Percentiles rank a stretch among this genome's conserved stretches.
These are phyloP conservation scores for Ramularia collo-cygni DNA, from an alignment of 2,329 filamentous ascomycete genomes.

Conservation along the genomic window DNA sequence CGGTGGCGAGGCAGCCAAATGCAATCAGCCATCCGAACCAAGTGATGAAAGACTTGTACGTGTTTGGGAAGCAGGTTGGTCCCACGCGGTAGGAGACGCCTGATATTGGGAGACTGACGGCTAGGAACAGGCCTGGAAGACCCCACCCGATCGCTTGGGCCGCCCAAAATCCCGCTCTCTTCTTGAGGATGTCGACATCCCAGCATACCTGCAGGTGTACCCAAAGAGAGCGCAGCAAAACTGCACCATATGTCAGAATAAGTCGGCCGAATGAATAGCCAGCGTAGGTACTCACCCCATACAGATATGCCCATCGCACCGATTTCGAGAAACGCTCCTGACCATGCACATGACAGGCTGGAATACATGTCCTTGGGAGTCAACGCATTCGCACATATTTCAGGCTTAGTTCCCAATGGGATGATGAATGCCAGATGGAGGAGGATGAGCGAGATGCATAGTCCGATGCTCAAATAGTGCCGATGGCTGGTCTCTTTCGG, in stretches of 20 bases:
- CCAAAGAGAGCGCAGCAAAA: conserved; percentile 48
- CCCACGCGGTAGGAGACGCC: conserved; percentile 55
- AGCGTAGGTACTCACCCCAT: conserved; percentile 49
- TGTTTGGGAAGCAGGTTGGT: conserved; percentile 80
- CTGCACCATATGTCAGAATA: background rate
- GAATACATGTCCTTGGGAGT: conserved; percentile 79
- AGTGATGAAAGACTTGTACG: conserved; percentile 31
- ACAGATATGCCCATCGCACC: conserved; percentile 77
- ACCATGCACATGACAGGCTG: conserved; percentile 68
- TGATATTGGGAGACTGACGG: conserved; percentile 38
- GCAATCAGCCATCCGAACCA: conserved; percentile 34
- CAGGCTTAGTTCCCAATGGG: conserved; percentile 64
- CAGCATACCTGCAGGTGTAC: conserved; percentile 35
- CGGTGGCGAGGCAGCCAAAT: conserved; percentile 28
- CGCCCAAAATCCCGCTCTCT: conserved; percentile 24
- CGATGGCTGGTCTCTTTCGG: conserved; percentile 67
- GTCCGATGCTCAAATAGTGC: conserved; percentile 76
- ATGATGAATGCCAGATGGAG: conserved; percentile 75
- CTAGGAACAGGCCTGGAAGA: conserved; percentile 28
- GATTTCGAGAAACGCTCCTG: conserved; percentile 68
- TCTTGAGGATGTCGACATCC: conserved; percentile 27
- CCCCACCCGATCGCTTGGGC: conserved; percentile 28
- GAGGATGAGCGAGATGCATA: conserved; percentile 70
- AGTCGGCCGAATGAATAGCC: background rate
- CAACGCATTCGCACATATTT: conserved; percentile 73